Evolutionary conservation across 2,329 filamentous ascomycete genomes (phyloP).

Genomic region (Rutstroemia sp.): DNA sequence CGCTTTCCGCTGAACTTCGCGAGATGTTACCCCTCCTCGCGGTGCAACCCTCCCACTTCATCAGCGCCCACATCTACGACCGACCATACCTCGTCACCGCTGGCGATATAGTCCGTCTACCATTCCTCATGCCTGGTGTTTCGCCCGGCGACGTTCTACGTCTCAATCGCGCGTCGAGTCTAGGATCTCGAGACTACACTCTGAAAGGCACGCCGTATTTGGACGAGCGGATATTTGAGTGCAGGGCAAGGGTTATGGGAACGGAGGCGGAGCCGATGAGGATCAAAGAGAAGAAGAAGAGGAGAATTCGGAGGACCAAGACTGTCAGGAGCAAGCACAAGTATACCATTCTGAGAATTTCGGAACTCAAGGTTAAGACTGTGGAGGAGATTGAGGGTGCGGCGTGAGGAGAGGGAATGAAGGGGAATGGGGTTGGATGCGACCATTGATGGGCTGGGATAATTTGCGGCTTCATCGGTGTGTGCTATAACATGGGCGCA

Average conservation of each 20-base stretch:
- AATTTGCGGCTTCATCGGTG: not conserved
- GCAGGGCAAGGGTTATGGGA: constrained; percentile 76
- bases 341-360: constrained; percentile 79
- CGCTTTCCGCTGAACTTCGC: constrained; percentile 47
- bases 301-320: constrained; percentile 65
- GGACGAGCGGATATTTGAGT: constrained; percentile 78
- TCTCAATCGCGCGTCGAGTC: constrained; percentile 72
- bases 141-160: constrained; percentile 78
- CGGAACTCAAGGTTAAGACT: constrained; percentile 55
- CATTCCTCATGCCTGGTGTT: constrained; percentile 71
- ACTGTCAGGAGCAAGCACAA: constrained; percentile 82
- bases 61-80: constrained; percentile 72
- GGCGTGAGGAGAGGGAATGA: not conserved
- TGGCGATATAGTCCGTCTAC: constrained; percentile 69
- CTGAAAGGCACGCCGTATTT: constrained; percentile 75
- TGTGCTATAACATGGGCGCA: not conserved
- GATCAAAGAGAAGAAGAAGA: constrained; percentile 74
- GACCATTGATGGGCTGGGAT: not conserved
- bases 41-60: constrained; percentile 69
- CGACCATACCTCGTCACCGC: constrained; percentile 71
- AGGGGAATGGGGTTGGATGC: not conserved
- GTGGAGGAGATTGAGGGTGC: constrained; percentile 33
- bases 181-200: constrained; percentile 87
- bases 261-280: constrained; percentile 74
- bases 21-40: constrained; percentile 63